Base-by-base conservation (phyloP, 176 grass and related monocot genomes). In the Poa pratensis region DNA sequence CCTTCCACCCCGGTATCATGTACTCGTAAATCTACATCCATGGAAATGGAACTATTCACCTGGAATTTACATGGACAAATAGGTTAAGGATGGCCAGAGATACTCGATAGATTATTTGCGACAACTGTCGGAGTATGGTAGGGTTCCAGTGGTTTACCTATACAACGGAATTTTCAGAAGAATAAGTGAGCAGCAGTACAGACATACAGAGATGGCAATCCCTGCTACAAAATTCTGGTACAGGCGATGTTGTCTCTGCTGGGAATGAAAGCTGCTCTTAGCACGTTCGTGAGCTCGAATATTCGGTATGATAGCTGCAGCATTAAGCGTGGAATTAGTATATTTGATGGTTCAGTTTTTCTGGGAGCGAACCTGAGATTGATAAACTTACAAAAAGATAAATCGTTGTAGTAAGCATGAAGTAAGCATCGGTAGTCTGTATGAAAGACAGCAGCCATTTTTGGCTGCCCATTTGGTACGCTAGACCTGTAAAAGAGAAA, bases 351-450 rank as follows among this genome's bases (percentile, higher is more conserved):
- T 67, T 68, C 2, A 20, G 19, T 58, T 74, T 37, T 49, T 50
- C n/a, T 60, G 67, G 67, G 11, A 68, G 66, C 30, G 48, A 22
- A 9, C 42, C 15, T 39, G 58, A 86, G 42, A 72, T 81, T 3
- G 22, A 28, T 79, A 14, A 17, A 84, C 91, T 85, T 82, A 98
- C 96, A 43, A 87, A 69, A 82, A 96, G 90, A 86, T 99, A 99
- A 19, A 99, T 90, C 6, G 88, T 82, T 43, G 96, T 99, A 26
- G 94, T 96, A 28, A 99, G 94, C 96, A 99, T 99, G 84, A 96
- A 99, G 76, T 99, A 60, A 99, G 91, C 89, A 99, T 71, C 52
- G 96, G 49, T 99, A 99, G 61, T 86, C 84, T 53, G 96, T 43
- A 99, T 91, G 76, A 99, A 75, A 54, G 84, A 94, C 4, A 99